Base-by-base conservation (phyloP, 2,329 filamentous ascomycete species). In the Neofusicoccum kwambonambiense region DNA sequence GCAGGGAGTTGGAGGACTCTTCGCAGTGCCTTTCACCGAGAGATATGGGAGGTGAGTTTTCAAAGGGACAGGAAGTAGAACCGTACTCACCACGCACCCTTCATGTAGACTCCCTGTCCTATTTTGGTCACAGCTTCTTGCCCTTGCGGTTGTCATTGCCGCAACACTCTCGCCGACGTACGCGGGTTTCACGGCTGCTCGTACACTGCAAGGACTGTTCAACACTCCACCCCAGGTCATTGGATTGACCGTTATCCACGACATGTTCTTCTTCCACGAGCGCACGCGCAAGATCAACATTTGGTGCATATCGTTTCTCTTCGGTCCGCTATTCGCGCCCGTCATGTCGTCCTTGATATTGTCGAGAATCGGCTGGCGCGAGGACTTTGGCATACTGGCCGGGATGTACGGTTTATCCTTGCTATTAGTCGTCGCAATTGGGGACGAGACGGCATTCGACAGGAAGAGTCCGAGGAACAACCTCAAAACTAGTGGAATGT, bases 181-280 rank as follows among this genome's bases (percentile, higher is more conserved):
- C 54, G 68, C 65, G 19, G 64, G 60, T 1, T 72, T 69, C 61
- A 71, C 70, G n/a, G 71, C 72, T 17, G 70, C 69, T 44, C 67
- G 73, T 31, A 67, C 69, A 6, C 44, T 72, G n/a, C 71, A 70
- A 34, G 72, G 70, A 13, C 69, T 72, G 39, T 72, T 73, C 61
- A 58, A 64, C 31, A 70, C 72, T 9, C 64, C 69, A 3, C 67
- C 70, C 5, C 72, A 74, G 49, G 69, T 70, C 15, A 67, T 70
- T 34, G 71, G 71, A 12, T 64, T 75, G 13, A 68, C 66, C 27
- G 69, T 70, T 27, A 68, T 77, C 15, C 73, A 77, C 50, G 75
- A 77, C 58, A 72, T 77, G 73, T 77, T 76, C 67, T 77, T 69
- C 69, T 76, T 76, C 66, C 75, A 77, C 45, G 74, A 77, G 63